Base-by-base conservation (phyloP, 179 eudicot species). In the Beta lomatogona region DNA sequence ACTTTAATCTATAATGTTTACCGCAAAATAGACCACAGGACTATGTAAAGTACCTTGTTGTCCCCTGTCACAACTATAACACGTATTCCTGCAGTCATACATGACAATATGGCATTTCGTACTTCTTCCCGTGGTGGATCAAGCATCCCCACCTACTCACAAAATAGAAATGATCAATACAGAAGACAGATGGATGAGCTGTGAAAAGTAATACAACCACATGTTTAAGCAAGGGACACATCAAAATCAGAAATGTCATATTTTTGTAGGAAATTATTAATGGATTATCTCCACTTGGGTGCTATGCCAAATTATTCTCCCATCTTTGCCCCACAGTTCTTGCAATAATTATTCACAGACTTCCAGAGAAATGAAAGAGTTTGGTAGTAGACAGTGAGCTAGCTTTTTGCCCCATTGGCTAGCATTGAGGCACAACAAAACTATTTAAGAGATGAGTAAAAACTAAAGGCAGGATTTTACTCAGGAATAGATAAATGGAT, bases 11-110 rank as follows among this genome's bases (percentile, higher is more conserved):
- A 59, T 15, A 50, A 3, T 11, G 45, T 54, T 65, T 54, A 31
- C 10, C 4, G 9, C 15, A 65, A 81, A 6, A 41, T 66, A 45
- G 31, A 25, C 71, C 18, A 36, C 22, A 8, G 9, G 21, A 78
- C 64, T 45, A 50, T n/a, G 71, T 7, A 3, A 21, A 61, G n/a
- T 87, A 94, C 99, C 98, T 97, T 94, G 91, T 97, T 97, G 89
- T 97, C 99, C 73, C 99, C 99, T n/a, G 99, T 97, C 73, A 97
- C 99, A 76, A 97, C 94, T 85, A 97, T 92, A 63, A 97, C 98
- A 68, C 99, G 98, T 85, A 97, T 94, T 82, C 99, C 98, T 79
- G 99, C 99, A 66, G 92, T 93, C 95, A 93, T 92, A 86, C 99
- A 97, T 5, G 99, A 90, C 81, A 89, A 83, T 60, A 97, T 92